These are phyloP conservation scores for Immersiella caudata DNA, from an alignment of 495 filamentous ascomycete genomes.

Conservation along the genomic window DNA sequence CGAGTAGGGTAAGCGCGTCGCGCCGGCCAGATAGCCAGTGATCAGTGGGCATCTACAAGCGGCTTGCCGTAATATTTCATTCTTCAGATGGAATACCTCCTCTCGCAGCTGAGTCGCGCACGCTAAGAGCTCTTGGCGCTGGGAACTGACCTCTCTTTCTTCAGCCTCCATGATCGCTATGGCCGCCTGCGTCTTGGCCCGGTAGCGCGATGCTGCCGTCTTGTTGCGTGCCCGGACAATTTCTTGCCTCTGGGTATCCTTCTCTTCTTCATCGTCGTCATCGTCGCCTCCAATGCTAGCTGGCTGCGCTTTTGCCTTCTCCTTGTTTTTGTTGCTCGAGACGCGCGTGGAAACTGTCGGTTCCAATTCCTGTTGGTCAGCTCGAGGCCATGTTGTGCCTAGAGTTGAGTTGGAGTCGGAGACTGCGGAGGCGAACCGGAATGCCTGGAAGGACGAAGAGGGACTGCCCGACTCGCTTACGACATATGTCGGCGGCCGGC, in stretches of 20 bases:
- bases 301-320: neutral
- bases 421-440: neutral
- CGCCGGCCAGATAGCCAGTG: constrained; percentile 51
- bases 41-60: constrained; percentile 56
- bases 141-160: constrained; percentile 31
- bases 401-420: neutral
- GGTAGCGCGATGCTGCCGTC: constrained; percentile 23
- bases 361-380: neutral
- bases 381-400: no score
- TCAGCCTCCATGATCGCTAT: constrained; percentile 41
- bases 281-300: neutral
- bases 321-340: neutral
- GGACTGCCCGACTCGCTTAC: neutral
- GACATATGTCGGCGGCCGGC: constrained; percentile 4
- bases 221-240: constrained; percentile 18
- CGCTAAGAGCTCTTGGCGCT: constrained; percentile 28
- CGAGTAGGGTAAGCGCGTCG: constrained; percentile 29
- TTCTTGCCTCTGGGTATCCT: neutral
- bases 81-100: constrained; percentile 57
- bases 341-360: neutral
- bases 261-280: neutral
- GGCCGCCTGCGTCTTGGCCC: constrained; percentile 22
- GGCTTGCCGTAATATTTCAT: constrained; percentile 56
- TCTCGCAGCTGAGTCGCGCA: constrained; percentile 42
- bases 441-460: neutral